Base-by-base conservation (phyloP, 176 grass and related monocot species). In the Saccharum spontaneum region DNA sequence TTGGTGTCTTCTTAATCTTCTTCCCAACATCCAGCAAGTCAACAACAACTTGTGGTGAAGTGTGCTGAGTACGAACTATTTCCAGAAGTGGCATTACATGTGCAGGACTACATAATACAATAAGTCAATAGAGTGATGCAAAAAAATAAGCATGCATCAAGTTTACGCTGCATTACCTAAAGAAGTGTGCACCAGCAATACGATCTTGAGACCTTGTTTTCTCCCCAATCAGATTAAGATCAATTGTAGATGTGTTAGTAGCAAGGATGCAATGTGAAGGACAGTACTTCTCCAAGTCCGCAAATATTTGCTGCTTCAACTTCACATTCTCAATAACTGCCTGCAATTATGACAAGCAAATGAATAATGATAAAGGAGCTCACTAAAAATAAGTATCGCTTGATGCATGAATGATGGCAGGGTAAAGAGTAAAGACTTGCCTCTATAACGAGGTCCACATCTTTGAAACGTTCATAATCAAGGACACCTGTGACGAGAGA, bases 201-300 rank as follows among this genome's bases (percentile, higher is more conserved):
- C 91, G 89, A 57, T 91, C 91, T 61, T 94, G 87, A 41, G 97
- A 92, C 52, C 78, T 92, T 36, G 93, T 98, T 82, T 84, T 95
- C 80, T 92, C 93, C 66, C 97, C 93, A 69, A 98, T 94, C 64
- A 98, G 85, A 84, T 94, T 94, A 68, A 98, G 87, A 95, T 98
- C 97, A 81, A 95, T 94, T 64, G 91, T 96, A 48, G 93, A 98
- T 52, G 97, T 98, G 84, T 98, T 98, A n/a, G 88, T 98, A 68
- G 93, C 97, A 44, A 98, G 90, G 70, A 94, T 70, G 66, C 97
- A 98, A 83, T 94, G 87, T 26, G 91, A 83, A 43, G 91, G 90
- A 8, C 97, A 95, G 46, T 88, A 92, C 84, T 92, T 92, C 89
- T 95, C 91, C 22, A 98, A 84, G 50, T 98, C 97, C 7, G 81